Percentiles rank a stretch among this genome's conserved stretches.
Evolutionary conservation across 306 rosid species (phyloP).

Genomic region (Hippophae gyantsensis): DNA sequence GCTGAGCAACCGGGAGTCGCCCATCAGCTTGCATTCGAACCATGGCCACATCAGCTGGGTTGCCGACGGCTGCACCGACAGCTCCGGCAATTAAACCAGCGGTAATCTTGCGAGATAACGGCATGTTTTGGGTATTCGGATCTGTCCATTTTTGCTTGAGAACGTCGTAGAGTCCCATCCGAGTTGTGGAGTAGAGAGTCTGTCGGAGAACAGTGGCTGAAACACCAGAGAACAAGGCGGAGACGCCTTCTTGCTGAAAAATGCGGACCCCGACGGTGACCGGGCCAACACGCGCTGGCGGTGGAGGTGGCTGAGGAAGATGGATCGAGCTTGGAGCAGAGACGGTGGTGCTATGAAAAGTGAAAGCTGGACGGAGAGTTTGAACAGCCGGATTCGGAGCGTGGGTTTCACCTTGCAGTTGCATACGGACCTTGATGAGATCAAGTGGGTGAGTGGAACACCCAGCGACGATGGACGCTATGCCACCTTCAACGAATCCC

Average conservation of each 20-base stretch:
- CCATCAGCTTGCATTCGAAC: conserved; percentile 82
- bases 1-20: conserved; percentile 50
- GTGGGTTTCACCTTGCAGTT: neutral
- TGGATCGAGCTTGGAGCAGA: neutral
- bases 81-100: conserved; percentile 67
- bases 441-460: neutral
- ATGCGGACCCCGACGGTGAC: conserved; percentile 33
- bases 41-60: conserved; percentile 78
- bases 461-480: neutral
- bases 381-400: neutral
- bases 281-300: conserved; percentile 33
- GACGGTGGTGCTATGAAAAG: neutral
- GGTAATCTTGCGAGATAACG: conserved; percentile 33
- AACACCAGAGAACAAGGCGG: neutral
- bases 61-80: conserved; percentile 51
- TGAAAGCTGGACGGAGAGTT: neutral
- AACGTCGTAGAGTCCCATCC: neutral
- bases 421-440: neutral
- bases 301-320: neutral
- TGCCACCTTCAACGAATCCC: conserved; percentile 35
- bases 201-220: neutral
- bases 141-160: conserved; percentile 60
- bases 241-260: neutral
- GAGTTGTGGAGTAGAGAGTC: neutral
- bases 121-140: conserved; percentile 36